phyloP scores from a whole-genome alignment of 352 stramenopile species.

The Pythium plurisporium region DNA sequence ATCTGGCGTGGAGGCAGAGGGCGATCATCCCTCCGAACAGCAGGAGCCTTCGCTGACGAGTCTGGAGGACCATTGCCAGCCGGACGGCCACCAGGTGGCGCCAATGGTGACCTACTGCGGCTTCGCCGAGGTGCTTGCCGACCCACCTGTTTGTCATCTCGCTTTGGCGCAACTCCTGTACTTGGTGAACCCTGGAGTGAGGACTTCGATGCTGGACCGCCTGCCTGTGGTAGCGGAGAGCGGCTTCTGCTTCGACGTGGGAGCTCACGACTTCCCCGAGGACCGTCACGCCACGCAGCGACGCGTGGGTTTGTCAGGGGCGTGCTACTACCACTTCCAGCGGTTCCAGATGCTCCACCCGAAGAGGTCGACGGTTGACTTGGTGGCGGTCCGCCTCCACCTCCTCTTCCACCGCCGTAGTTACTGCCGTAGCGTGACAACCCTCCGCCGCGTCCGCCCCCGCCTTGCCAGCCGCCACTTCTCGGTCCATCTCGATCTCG shows the following conservation, averaged over 20 bases:
- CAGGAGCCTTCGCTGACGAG: not conserved
- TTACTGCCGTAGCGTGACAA: constrained; percentile 20
- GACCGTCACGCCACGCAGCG: constrained; percentile 16
- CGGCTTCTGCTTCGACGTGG: constrained; percentile 15
- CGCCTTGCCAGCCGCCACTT: constrained; percentile 12
- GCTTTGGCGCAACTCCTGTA: not conserved
- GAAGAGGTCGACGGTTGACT: constrained; percentile 1
- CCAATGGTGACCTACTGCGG: not conserved
- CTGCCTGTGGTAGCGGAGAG: constrained; percentile 8
- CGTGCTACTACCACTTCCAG: not conserved
- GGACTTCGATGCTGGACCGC: not conserved
- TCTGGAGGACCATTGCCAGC: not conserved
- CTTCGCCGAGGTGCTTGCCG: not conserved
- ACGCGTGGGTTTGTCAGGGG: not conserved
- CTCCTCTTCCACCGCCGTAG: constrained; percentile 12
- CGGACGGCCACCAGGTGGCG: not conserved
- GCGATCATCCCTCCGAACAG: not conserved
- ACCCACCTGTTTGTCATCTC: constrained; percentile 1
- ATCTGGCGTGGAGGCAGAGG: not conserved
- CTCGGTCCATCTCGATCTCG: constrained; percentile 6
- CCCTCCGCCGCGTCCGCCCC: not conserved
- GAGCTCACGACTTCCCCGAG: constrained; percentile 4
- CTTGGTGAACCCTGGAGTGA: not conserved
- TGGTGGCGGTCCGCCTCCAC: not conserved
- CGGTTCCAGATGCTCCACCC: too few relatives aligned